Percentiles rank a stretch among this genome's conserved stretches.
These are phyloP conservation scores for Annulohypoxylon moriforme DNA, from an alignment of 495 filamentous ascomycete species.

Conservation along the genomic window DNA sequence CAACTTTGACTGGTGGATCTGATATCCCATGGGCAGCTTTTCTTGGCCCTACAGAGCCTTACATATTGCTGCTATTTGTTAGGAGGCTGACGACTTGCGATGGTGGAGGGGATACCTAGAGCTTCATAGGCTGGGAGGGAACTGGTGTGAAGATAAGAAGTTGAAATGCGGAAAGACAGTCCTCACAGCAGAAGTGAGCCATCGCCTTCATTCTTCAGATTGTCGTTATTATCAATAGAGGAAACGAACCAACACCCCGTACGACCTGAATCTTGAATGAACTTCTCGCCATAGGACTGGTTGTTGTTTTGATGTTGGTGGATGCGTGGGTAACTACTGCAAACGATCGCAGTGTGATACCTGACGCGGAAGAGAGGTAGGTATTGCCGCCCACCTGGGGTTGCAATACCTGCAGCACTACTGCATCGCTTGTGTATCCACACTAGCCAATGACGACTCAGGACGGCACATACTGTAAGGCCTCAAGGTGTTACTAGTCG, in stretches of 20 bases:
- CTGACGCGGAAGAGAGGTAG: neutral
- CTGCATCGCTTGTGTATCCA: neutral
- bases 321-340: neutral
- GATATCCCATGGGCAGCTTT: neutral
- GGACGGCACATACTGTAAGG: neutral
- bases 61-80: neutral
- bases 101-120: neutral
- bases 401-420: neutral
- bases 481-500: neutral
- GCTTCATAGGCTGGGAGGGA: neutral
- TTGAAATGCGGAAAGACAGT: neutral
- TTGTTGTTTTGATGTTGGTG: neutral
- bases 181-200: neutral
- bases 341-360: neutral
- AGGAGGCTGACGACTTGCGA: neutral
- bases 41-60: neutral
- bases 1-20: neutral
- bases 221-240: neutral
- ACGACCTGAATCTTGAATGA: too few relatives aligned
- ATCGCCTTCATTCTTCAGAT: neutral
- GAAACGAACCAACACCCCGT: too few relatives aligned
- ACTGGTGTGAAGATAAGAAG: neutral
- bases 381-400: neutral
- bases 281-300: neutral
- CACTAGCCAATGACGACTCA: neutral